Evolutionary conservation across 2,329 filamentous ascomycete species (phyloP).

Genomic region (Ceratocystiopsis minuta): DNA sequence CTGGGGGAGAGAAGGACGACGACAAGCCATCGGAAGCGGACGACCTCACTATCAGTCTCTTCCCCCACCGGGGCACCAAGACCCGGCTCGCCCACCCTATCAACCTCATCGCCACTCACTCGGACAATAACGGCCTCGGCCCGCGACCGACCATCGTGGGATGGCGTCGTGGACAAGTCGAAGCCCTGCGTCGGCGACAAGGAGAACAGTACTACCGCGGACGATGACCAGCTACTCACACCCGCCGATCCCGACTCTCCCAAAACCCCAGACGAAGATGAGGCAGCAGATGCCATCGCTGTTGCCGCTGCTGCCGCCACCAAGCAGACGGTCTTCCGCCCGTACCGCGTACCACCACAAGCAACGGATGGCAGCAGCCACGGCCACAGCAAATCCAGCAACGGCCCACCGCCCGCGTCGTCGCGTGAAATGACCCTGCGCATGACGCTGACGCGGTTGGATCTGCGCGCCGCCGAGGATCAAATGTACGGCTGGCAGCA

Average conservation of each 20-base stretch:
- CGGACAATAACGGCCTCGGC: too few species aligned
- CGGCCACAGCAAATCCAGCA: too few species aligned
- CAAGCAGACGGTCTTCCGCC: slow-evolving; percentile 2
- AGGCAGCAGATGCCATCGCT: too few species aligned
- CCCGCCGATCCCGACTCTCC: slow-evolving; percentile 39
- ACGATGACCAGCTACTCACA: slow-evolving; percentile 39
- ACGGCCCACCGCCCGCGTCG: slow-evolving; percentile 31
- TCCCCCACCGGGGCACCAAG: too few species aligned
- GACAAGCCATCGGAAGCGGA: too few species aligned
- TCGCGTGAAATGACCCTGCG: slow-evolving; percentile 86
- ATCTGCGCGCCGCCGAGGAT: slow-evolving; percentile 60
- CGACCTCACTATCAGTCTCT: too few species aligned
- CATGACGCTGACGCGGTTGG: slow-evolving; percentile 84
- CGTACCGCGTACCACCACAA: slow-evolving; percentile 6
- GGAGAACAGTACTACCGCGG: slow-evolving; percentile 17
- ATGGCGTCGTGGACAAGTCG: too few species aligned
- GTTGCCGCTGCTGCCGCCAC: too few species aligned
- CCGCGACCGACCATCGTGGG: too few species aligned
- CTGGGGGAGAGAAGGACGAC: too few species aligned
- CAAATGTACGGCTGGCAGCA: slow-evolving; percentile 53
- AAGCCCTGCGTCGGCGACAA: slow-evolving; percentile 11
- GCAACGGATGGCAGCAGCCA: slow-evolving; percentile 7
- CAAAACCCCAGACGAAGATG: slow-evolving; percentile 25
- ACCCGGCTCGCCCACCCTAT: too few species aligned
- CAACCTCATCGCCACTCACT: too few species aligned